phyloP scores from a whole-genome alignment of 352 stramenopile genomes.

The Saprolegnia parasitica region DNA sequence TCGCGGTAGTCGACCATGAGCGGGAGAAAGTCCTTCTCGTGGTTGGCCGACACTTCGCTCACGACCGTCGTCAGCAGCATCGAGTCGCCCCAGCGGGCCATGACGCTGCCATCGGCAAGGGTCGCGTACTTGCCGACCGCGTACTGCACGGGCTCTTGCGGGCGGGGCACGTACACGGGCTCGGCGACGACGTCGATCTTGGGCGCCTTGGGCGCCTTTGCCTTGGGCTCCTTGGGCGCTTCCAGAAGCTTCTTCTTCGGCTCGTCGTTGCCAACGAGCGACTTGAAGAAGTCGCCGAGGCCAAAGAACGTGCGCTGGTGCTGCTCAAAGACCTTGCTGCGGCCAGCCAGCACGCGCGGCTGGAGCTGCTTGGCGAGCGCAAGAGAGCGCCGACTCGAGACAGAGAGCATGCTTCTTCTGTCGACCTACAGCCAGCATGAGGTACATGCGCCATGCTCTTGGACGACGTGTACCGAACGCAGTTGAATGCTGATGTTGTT shows the following conservation, averaged over 20 bases:
- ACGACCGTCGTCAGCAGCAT: conserved; percentile 85
- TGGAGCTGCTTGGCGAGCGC: conserved; percentile 3
- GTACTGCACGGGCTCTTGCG: conserved; percentile 46
- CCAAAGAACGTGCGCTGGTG: conserved; percentile 15
- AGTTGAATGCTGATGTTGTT: background rate
- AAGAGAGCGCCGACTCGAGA: conserved; percentile 1
- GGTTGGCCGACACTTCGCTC: conserved; percentile 39
- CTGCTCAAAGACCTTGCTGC: background rate
- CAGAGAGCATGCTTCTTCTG: conserved; percentile 4
- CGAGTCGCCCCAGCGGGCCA: conserved; percentile 74
- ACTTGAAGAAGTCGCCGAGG: conserved; percentile 9
- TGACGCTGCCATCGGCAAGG: conserved; percentile 79
- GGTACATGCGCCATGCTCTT: background rate
- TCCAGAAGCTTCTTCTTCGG: background rate
- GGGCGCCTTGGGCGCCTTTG: background rate
- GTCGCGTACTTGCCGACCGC: conserved; percentile 73
- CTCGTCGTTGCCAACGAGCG: background rate
- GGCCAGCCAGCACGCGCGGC: background rate
- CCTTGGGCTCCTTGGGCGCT: background rate
- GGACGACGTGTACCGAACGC: background rate
- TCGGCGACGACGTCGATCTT: background rate
- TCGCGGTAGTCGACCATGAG: conserved; percentile 94
- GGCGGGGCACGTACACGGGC: background rate
- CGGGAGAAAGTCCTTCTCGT: conserved; percentile 79
- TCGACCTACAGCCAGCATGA: conserved; percentile 1